Conservation (phyloP, 1,284 basidiomycete genomes). For the Ganoderma boninense region DNA sequence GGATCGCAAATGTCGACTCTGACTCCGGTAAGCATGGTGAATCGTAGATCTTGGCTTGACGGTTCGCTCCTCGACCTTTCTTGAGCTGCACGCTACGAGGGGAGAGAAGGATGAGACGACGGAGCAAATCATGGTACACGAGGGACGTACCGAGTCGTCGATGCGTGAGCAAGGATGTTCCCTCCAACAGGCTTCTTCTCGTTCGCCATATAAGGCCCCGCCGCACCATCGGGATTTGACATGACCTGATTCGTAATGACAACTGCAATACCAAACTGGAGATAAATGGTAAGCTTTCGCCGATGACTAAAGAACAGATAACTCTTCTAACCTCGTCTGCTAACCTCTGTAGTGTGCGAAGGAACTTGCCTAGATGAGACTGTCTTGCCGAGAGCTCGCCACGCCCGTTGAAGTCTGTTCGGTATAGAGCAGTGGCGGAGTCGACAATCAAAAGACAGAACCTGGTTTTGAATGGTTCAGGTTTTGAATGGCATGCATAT, state of each 20-base stretch:
- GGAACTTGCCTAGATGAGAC: slow-evolving; percentile 96
- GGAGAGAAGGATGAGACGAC: background rate
- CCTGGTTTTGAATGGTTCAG: slow-evolving; percentile 50
- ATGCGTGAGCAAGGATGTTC: slow-evolving; percentile 96
- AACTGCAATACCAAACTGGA: slow-evolving; percentile 95
- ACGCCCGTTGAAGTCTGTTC: slow-evolving; percentile 95
- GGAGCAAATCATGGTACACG: background rate
- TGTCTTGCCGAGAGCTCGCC: slow-evolving; percentile 97
- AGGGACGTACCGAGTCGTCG: slow-evolving; percentile 80
- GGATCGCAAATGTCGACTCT: slow-evolving; percentile 95
- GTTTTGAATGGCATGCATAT: slow-evolving; percentile 28
- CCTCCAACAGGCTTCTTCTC: slow-evolving; percentile 99
- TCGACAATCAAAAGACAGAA: slow-evolving; percentile 98
- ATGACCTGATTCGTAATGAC: slow-evolving; percentile 99
- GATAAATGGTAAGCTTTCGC: slow-evolving; percentile 13
- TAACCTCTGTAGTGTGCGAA: slow-evolving; percentile 91
- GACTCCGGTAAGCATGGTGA: slow-evolving; percentile 98
- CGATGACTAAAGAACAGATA: background rate
- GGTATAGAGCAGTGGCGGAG: slow-evolving; percentile 95
- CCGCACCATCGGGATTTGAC: slow-evolving; percentile 95
- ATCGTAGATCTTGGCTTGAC: slow-evolving; percentile 97
- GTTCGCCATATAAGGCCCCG: slow-evolving; percentile 86
- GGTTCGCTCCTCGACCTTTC: slow-evolving; percentile 93
- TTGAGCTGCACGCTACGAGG: slow-evolving; percentile 82
- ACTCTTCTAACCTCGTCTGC: slow-evolving; percentile 87